phyloP scores from a whole-genome alignment of 1,284 basidiomycete genomes.

The Macrocystidia cucumis region DNA sequence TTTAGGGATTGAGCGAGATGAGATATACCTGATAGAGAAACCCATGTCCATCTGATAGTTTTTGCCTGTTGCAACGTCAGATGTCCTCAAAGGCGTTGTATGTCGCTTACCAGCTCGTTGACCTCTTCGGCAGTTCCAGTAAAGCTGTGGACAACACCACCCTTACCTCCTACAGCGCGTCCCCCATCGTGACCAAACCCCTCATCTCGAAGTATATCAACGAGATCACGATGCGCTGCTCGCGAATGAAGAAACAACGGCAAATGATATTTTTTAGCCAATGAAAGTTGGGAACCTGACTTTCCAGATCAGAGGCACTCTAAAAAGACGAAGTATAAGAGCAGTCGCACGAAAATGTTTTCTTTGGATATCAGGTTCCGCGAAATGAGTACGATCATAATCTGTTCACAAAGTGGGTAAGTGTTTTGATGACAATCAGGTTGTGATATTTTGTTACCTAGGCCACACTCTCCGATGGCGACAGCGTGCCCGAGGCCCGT shows the following conservation, averaged over 20 bases:
- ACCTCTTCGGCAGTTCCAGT: slow-evolving; percentile 69
- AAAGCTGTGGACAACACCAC: slow-evolving; percentile 86
- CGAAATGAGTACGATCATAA: slow-evolving; percentile 78
- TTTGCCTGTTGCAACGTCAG: background rate
- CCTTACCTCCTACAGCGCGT: slow-evolving; percentile 41
- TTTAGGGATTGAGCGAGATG: background rate
- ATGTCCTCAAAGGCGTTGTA: too few species aligned
- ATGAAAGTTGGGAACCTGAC: slow-evolving; percentile 49
- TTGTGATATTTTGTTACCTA: slow-evolving; percentile 48
- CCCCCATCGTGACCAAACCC: slow-evolving; percentile 58
- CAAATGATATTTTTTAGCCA: slow-evolving; percentile 69
- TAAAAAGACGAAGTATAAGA: too few species aligned
- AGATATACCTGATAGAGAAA: slow-evolving; percentile 51
- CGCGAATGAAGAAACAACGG: slow-evolving; percentile 86
- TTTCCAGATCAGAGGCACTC: slow-evolving; percentile 1
- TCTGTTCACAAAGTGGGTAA: slow-evolving; percentile 50
- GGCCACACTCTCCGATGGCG: slow-evolving; percentile 82
- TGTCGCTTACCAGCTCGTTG: slow-evolving; percentile 51
- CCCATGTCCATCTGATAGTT: slow-evolving; percentile 56
- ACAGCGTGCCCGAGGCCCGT: slow-evolving; percentile 55
- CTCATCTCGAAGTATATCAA: slow-evolving; percentile 59
- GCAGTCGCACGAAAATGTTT: slow-evolving; percentile 53
- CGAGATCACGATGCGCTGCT: slow-evolving; percentile 68
- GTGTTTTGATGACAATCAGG: background rate
- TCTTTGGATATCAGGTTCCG: slow-evolving; percentile 56